Conservation (phyloP, 352 stramenopile genomes). For the Globisporangium canariense region DNA sequence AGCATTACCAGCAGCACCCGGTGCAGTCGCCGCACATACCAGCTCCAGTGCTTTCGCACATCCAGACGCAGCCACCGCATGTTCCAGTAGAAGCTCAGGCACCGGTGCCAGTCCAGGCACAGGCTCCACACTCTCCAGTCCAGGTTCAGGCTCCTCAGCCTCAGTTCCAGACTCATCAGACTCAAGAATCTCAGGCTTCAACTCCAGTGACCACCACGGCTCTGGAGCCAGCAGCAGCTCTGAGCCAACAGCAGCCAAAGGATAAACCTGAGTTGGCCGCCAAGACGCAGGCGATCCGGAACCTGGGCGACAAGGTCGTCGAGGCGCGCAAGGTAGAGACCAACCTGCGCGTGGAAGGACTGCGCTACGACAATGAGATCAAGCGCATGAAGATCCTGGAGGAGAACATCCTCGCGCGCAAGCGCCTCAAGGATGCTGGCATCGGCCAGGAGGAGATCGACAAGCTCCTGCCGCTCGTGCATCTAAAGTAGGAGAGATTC, state of each 20-base stretch:
- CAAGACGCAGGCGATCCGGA: constrained; percentile 5
- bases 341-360: constrained; percentile 16
- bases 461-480: constrained; percentile 10
- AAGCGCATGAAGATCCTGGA: constrained; percentile 21
- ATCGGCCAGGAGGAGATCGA: constrained; percentile 18
- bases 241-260: neutral
- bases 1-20: constrained; percentile 3
- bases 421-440: constrained; percentile 18
- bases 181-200: neutral
- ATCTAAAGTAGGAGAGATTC: neutral
- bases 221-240: neutral
- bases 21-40: neutral
- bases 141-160: neutral
- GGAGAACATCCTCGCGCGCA: constrained; percentile 20
- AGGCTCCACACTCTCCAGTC: neutral
- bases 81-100: neutral
- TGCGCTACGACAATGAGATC: constrained; percentile 20
- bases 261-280: neutral
- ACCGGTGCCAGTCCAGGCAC: neutral
- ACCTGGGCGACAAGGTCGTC: constrained; percentile 19
- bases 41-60: neutral
- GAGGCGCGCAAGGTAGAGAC: constrained; percentile 14
- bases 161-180: neutral
- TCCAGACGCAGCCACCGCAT: neutral
- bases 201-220: neutral